A percentile compares a stretch with the other conserved stretches of the same genome.
phyloP scores from a whole-genome alignment of 1,284 basidiomycete species.

The Ceratobasidium sp. region DNA sequence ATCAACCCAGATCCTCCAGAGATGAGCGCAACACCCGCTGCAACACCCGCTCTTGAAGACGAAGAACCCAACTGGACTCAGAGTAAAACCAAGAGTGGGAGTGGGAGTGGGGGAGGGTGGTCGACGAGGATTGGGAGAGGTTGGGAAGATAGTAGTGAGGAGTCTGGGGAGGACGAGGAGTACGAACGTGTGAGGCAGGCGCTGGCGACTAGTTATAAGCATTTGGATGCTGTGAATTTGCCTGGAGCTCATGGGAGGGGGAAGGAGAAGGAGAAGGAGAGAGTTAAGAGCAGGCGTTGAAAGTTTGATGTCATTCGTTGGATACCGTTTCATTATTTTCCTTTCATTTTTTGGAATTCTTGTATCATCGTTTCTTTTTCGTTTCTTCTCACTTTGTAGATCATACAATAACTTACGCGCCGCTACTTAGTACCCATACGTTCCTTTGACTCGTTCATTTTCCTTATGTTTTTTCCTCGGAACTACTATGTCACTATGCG shows the following conservation, averaged over 20 bases:
- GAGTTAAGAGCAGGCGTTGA: neutral
- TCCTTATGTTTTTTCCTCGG: no score
- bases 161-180: slow-evolving; percentile 66
- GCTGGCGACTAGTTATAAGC: slow-evolving; percentile 55
- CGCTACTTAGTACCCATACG: neutral
- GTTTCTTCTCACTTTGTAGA: slow-evolving; percentile 1
- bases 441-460: neutral
- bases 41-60: slow-evolving; percentile 52
- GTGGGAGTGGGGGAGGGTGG: slow-evolving; percentile 51
- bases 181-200: slow-evolving; percentile 70
- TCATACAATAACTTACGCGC: neutral
- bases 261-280: slow-evolving; percentile 11
- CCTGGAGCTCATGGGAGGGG: neutral
- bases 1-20: slow-evolving; percentile 61
- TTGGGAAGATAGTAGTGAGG: slow-evolving; percentile 80
- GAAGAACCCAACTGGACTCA: slow-evolving; percentile 44
- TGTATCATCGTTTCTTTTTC: slow-evolving; percentile 15
- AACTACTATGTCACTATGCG: no score
- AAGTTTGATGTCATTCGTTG: slow-evolving; percentile 10
- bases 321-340: neutral
- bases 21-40: slow-evolving; percentile 65
- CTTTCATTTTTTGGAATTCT: neutral
- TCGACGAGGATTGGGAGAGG: slow-evolving; percentile 52
- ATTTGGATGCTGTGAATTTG: slow-evolving; percentile 32
- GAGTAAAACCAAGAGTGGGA: neutral